Evolutionary conservation across 176 grass and related monocot genomes (phyloP), one percentile per base, ranked within the genome.

Genomic region (Oryza glumipatula): DNA sequence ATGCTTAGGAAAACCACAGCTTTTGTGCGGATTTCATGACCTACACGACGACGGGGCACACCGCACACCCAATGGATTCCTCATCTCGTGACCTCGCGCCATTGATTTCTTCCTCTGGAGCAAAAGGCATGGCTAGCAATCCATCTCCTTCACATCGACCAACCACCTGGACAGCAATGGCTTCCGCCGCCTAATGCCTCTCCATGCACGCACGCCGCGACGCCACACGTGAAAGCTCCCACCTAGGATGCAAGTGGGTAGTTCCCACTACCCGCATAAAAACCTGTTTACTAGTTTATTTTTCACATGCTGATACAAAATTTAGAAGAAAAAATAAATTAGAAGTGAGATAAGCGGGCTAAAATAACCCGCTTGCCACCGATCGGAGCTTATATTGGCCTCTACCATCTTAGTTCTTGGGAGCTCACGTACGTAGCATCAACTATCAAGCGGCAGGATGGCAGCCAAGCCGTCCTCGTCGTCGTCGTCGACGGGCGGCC

Each of bases 21-120:
- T 67, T 86, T 72, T 67, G 61, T 21, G 48, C 30, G 9, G 79
- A 38, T 82, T 72, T 73, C 32, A 71, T 71, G 66, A 78, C 43
- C 80, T 15, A n/a, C 43, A 49, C 41, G 43, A 56, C 44, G 36
- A 49, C 11, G 17, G 52, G 54, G 73, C 81, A 26, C 81, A 26
- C 52, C 35, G 35, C 35, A 36, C 0, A 58, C 68, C 86, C 73
- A 82, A 52, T 49, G 60, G 74, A 70, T 82, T 69, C 49, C 28
- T 19, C 54, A 0, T 67, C 90, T 68, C 94, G 91, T 93, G 94
- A 96, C 26, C 30, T 92, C 71, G 66, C 80, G 66, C 80, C 85
- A 91, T 58, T 51, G 89, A 9, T 58, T 11, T 63, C 45, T 65
- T 67, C 48, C 82, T 73, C 69, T 88, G 1, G 83, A 39, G 45